Percentiles rank a stretch among this genome's conserved stretches.
Conservation (phyloP, 208 protist species). For the Acanthamoeba culbertsoni region DNA sequence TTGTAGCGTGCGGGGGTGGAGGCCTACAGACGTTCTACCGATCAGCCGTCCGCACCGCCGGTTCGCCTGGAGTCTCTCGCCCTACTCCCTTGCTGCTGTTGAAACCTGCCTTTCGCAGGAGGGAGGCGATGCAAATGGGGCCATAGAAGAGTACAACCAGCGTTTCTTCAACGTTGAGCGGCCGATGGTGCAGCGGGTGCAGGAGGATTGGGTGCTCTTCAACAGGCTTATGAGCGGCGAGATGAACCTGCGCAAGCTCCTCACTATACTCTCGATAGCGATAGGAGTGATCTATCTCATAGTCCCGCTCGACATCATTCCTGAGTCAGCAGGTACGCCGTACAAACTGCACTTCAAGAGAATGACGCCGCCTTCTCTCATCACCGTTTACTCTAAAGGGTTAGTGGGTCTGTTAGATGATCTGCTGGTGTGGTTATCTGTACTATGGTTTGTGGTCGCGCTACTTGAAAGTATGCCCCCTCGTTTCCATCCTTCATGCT, state of each 20-base stretch:
- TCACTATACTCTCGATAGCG: not conserved
- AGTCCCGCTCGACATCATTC: slow-evolving; percentile 4
- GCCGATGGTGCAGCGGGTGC: not conserved
- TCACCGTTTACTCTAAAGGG: not conserved
- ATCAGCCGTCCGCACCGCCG: not conserved
- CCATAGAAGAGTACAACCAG: slow-evolving; percentile 3
- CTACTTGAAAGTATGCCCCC: not conserved
- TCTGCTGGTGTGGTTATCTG: not conserved
- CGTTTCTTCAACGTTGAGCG: not conserved
- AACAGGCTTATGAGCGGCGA: not conserved
- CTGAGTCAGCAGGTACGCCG: not conserved
- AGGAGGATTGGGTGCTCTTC: slow-evolving; percentile 44
- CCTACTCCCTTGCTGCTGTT: too few relatives aligned
- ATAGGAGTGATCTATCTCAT: not conserved
- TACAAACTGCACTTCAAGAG: not conserved
- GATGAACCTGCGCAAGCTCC: not conserved
- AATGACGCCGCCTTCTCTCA: not conserved
- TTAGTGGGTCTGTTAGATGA: not conserved
- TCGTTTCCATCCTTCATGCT: too few relatives aligned
- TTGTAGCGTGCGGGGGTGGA: not conserved
- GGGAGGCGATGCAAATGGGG: too few relatives aligned
- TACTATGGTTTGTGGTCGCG: not conserved
- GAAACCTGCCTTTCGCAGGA: too few relatives aligned
- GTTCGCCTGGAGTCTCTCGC: not conserved
- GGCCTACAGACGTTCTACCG: not conserved